Evolutionary conservation across 352 stramenopile species (phyloP).

Genomic region (Globisporangium barbulae): DNA sequence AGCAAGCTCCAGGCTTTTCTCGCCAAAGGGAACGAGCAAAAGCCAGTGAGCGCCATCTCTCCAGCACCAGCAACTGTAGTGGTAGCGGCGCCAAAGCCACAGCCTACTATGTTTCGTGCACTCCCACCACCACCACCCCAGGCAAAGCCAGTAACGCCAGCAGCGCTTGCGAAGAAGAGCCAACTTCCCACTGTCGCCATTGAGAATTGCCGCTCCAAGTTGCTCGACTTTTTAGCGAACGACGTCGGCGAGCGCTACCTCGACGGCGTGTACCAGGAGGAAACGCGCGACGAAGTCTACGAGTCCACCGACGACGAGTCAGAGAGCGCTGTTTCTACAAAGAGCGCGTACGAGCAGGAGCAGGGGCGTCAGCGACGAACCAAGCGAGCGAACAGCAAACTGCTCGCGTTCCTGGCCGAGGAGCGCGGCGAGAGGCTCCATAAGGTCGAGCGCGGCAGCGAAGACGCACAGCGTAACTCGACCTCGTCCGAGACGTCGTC

Average conservation of each 20-base stretch:
- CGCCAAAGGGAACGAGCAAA: conserved; percentile 18
- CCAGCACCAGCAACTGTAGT: not conserved
- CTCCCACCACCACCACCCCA: not conserved
- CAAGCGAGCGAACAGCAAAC: conserved; percentile 43
- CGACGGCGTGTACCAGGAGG: conserved; percentile 66
- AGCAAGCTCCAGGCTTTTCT: conserved; percentile 51
- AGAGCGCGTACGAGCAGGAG: conserved; percentile 6
- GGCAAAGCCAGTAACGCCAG: not conserved
- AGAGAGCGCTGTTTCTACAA: not conserved
- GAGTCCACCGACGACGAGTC: conserved; percentile 14
- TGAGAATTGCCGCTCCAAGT: conserved; percentile 51
- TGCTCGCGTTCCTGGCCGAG: conserved; percentile 56
- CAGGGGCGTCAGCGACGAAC: conserved; percentile 14
- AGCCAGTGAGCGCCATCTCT: not conserved
- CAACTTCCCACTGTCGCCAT: conserved; percentile 6
- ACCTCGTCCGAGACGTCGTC: conserved; percentile 28
- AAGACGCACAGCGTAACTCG: conserved; percentile 15
- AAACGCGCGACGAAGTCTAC: conserved; percentile 37
- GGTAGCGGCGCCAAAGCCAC: not conserved
- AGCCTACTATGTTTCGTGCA: not conserved
- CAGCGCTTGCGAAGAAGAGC: not conserved
- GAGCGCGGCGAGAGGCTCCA: conserved; percentile 50
- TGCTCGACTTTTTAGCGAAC: conserved; percentile 73
- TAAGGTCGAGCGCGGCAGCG: conserved; percentile 22
- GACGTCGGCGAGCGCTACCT: conserved; percentile 70